Conservation (phyloP, 495 filamentous ascomycete genomes). For the Podospora bellae-mahoneyi region DNA sequence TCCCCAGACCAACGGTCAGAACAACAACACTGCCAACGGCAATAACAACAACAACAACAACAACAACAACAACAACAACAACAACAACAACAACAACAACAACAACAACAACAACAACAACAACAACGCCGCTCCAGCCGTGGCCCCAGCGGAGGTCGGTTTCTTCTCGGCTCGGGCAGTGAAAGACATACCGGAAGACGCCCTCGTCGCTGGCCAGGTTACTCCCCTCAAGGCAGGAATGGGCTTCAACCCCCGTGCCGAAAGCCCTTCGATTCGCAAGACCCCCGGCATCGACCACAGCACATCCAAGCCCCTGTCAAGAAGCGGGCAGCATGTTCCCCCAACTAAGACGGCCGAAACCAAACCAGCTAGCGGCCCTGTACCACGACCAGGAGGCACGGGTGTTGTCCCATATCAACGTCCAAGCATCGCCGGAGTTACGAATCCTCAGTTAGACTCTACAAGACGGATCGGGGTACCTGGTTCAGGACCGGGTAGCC, state of each 20-base stretch:
- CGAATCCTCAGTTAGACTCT: conserved; percentile 68
- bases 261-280: conserved; percentile 83
- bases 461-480: conserved; percentile 73
- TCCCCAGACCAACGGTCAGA: conserved; percentile 31
- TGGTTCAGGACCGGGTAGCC: conserved; percentile 44
- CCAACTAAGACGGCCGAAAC: conserved; percentile 25
- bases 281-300: conserved; percentile 85
- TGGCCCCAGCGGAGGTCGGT: conserved; percentile 20
- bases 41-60: conserved; percentile 10
- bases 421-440: conserved; percentile 45
- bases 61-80: not conserved
- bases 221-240: conserved; percentile 42
- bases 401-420: not conserved
- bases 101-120: conserved; percentile 9
- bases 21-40: conserved; percentile 25
- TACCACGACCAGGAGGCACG: not conserved
- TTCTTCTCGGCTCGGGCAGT: conserved; percentile 80
- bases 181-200: conserved; percentile 35
- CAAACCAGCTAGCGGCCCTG: not conserved
- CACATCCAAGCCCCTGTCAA: conserved; percentile 62
- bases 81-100: conserved; percentile 1
- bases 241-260: conserved; percentile 74
- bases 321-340: conserved; percentile 41
- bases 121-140: conserved; percentile 12
- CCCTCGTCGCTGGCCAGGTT: conserved; percentile 38